Conservation (phyloP, 345 rosid genomes). For the Physaria fendleri region DNA sequence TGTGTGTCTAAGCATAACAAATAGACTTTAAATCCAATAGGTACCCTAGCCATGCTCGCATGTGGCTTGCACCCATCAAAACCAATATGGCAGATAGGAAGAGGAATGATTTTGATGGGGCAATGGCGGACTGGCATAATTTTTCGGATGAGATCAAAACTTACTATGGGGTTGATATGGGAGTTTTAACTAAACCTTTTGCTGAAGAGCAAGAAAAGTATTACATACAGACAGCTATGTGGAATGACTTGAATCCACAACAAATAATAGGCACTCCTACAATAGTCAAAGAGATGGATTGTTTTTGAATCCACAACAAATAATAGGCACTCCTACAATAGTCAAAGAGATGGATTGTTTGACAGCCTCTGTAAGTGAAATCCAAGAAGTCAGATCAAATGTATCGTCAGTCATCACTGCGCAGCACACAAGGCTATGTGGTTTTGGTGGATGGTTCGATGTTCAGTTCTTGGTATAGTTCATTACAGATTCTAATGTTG, state of each 20-base stretch:
- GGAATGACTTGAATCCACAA: slow-evolving; percentile 93
- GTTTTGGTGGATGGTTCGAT: slow-evolving; percentile 96
- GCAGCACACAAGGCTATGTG: slow-evolving; percentile 52
- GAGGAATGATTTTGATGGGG: slow-evolving; percentile 54
- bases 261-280: no score
- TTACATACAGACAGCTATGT: slow-evolving; percentile 85
- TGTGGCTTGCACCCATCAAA: slow-evolving; percentile 93
- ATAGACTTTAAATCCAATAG: slow-evolving; percentile 34
- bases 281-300: no score
- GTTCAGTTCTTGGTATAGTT: slow-evolving; percentile 90
- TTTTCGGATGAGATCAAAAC: slow-evolving; percentile 59
- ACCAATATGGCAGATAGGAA: slow-evolving; percentile 62
- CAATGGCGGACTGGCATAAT: slow-evolving; percentile 82
- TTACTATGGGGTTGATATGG: slow-evolving; percentile 84
- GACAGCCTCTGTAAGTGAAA: slow-evolving; percentile 67
- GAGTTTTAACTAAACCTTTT: slow-evolving; percentile 56
- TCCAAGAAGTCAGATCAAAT: slow-evolving; percentile 56
- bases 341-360: slow-evolving; percentile 86
- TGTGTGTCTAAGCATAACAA: not conserved
- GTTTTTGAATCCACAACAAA: no score
- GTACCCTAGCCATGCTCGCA: slow-evolving; percentile 99
- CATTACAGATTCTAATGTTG: not conserved
- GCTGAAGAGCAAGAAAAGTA: slow-evolving; percentile 81
- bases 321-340: slow-evolving; percentile 65
- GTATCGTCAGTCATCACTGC: slow-evolving; percentile 44